These are phyloP conservation scores for Pisolithus thermaeus DNA, from an alignment of 1,284 basidiomycete genomes.

Conservation along the genomic window DNA sequence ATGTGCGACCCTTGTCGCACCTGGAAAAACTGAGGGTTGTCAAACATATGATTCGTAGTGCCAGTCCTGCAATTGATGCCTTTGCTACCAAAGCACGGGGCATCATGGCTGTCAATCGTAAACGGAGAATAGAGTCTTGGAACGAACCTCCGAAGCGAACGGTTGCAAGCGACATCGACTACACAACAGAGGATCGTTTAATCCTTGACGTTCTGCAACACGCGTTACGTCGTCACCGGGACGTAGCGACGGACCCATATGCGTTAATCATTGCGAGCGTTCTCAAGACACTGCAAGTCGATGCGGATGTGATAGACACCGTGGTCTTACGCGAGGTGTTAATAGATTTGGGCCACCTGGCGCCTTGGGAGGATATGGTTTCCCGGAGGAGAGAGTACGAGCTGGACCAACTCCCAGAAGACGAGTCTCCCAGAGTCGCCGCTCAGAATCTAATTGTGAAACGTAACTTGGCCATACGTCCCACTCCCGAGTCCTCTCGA, in stretches of 20 bases:
- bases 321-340: constrained; percentile 43
- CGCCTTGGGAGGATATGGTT: constrained; percentile 68
- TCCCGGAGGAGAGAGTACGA: constrained; percentile 32
- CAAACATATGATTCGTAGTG: constrained; percentile 42
- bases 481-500: constrained; percentile 5
- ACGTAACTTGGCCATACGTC: constrained; percentile 16
- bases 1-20: constrained; percentile 63
- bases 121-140: constrained; percentile 29
- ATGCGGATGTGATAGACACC: constrained; percentile 32
- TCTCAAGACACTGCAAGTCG: constrained; percentile 48
- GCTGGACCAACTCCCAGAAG: constrained; percentile 32
- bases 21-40: constrained; percentile 54
- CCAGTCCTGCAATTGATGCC: constrained; percentile 38
- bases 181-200: constrained; percentile 53
- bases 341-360: constrained; percentile 61
- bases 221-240: constrained; percentile 54
- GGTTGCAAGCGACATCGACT: constrained; percentile 33
- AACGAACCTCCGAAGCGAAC: constrained; percentile 27
- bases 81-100: constrained; percentile 57
- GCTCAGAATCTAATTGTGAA: constrained; percentile 32
- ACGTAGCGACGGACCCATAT: constrained; percentile 64
- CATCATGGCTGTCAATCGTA: constrained; percentile 33
- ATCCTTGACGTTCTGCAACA: constrained; percentile 66
- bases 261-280: constrained; percentile 49
- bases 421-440: constrained; percentile 25